phyloP scores from a whole-genome alignment of 2,329 filamentous ascomycete genomes.

The Orbilia oligospora region DNA sequence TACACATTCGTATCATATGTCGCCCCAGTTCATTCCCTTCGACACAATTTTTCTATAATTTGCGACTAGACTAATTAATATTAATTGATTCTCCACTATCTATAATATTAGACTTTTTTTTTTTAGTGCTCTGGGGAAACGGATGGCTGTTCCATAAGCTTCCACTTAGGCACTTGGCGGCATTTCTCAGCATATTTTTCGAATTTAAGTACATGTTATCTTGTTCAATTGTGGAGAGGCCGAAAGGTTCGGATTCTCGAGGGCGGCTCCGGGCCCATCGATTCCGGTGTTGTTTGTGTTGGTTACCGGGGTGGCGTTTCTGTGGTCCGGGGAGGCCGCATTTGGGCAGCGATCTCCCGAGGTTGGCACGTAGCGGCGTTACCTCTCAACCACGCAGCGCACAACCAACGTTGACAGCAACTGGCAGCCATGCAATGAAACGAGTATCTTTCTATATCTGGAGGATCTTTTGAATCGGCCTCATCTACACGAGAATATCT shows the following conservation, averaged over 20 bases:
- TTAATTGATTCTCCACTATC: slow-evolving; percentile 1
- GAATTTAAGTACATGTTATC: too few relatives aligned
- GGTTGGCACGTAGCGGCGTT: background rate
- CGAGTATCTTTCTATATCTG: background rate
- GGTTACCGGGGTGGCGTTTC: slow-evolving; percentile 23
- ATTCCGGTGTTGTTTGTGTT: slow-evolving; percentile 6
- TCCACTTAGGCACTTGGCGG: slow-evolving; percentile 13
- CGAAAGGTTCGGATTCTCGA: background rate
- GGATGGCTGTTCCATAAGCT: slow-evolving; percentile 12
- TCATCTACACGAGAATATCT: background rate
- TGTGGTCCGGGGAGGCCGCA: slow-evolving; percentile 11
- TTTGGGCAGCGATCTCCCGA: slow-evolving; percentile 39
- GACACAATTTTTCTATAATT: too few relatives aligned
- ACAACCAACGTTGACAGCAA: slow-evolving; percentile 4
- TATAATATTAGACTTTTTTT: slow-evolving; percentile 4
- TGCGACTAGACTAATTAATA: slow-evolving; percentile 1
- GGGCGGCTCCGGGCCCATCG: background rate
- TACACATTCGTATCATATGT: background rate
- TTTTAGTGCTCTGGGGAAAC: slow-evolving; percentile 13
- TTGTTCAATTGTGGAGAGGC: background rate
- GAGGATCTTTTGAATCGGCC: slow-evolving; percentile 1
- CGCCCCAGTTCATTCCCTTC: background rate
- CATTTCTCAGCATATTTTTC: background rate
- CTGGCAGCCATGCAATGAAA: background rate
- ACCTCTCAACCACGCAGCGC: slow-evolving; percentile 1